Percentiles rank a stretch among this genome's conserved stretches.
Conservation (phyloP, 176 grass and related monocot species). For the Zoysia pacifica region DNA sequence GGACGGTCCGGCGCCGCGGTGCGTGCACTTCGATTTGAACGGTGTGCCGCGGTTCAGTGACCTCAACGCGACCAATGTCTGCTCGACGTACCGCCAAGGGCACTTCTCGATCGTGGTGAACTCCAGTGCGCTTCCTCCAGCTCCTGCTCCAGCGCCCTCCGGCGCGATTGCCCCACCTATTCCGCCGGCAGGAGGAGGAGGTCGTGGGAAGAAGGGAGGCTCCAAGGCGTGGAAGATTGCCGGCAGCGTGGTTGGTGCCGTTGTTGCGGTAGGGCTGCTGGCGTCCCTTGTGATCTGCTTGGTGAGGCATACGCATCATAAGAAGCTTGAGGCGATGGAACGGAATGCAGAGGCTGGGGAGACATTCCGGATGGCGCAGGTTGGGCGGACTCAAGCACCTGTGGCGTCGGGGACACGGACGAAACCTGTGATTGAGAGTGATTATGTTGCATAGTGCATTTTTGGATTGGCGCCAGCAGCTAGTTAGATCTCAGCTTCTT, state of each 20-base stretch:
- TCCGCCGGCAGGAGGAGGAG: neutral
- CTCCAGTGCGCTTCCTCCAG: conserved; percentile 51
- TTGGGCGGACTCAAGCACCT: conserved; percentile 71
- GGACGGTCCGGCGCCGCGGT: conserved; percentile 31
- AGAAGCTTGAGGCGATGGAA: conserved; percentile 65
- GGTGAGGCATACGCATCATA: conserved; percentile 43
- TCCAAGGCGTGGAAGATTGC: conserved; percentile 68
- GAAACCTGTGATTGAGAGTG: conserved; percentile 73
- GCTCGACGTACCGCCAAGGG: conserved; percentile 55
- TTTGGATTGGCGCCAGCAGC: neutral
- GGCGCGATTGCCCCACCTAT: neutral
- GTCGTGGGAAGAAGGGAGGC: conserved; percentile 45
- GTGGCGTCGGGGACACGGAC: conserved; percentile 62
- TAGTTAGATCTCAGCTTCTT: conserved; percentile 30
- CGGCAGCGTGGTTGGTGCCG: conserved; percentile 39
- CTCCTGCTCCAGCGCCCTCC: conserved; percentile 34
- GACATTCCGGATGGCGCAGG: conserved; percentile 60
- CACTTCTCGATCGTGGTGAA: conserved; percentile 86
- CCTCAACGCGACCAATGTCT: conserved; percentile 51
- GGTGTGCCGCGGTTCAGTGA: conserved; percentile 62
- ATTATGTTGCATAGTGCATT: conserved; percentile 54
- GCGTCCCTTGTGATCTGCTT: conserved; percentile 51
- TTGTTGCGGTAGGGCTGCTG: conserved; percentile 45
- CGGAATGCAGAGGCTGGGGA: conserved; percentile 60
- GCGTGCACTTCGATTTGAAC: conserved; percentile 64